Conservation (phyloP, 169 alveolate genomes). For the Babesia ovata region DNA sequence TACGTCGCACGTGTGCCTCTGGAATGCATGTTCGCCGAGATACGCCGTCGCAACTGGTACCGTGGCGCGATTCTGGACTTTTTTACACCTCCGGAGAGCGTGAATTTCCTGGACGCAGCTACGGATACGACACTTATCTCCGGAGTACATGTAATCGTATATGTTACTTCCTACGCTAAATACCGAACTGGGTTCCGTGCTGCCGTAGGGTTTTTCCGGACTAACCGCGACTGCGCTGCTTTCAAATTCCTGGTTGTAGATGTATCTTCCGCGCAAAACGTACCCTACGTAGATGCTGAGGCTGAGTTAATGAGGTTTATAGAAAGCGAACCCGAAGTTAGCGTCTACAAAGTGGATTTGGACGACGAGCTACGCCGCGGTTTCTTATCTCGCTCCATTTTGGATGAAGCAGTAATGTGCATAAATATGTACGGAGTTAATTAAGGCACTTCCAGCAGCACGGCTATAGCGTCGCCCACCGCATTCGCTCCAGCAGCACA, state of each 20-base stretch:
- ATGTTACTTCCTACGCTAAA: conserved; percentile 17
- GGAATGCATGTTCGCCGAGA: conserved; percentile 50
- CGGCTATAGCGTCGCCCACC: conserved; percentile 69
- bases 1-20: conserved; percentile 24
- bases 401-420: conserved; percentile 25
- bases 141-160: conserved; percentile 29
- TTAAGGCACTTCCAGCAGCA: conserved; percentile 60
- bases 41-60: conserved; percentile 45
- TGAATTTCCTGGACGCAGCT: not conserved
- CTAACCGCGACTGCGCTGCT: conserved; percentile 9
- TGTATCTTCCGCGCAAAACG: not conserved
- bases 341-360: conserved; percentile 21
- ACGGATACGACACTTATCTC: conserved; percentile 6
- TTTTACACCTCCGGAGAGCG: conserved; percentile 16
- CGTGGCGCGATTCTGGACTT: conserved; percentile 45
- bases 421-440: not conserved
- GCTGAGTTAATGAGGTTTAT: conserved; percentile 7
- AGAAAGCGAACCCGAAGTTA: not conserved
- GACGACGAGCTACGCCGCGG: conserved; percentile 7
- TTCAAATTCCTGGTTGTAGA: conserved; percentile 28
- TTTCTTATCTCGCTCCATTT: conserved; percentile 2
- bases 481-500: conserved; percentile 68
- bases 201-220: conserved; percentile 28
- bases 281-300: conserved; percentile 3
- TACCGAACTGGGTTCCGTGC: conserved; percentile 11